Base-by-base conservation (phyloP, 805 yeast genomes). In the Kodamaea fukazawae region DNA sequence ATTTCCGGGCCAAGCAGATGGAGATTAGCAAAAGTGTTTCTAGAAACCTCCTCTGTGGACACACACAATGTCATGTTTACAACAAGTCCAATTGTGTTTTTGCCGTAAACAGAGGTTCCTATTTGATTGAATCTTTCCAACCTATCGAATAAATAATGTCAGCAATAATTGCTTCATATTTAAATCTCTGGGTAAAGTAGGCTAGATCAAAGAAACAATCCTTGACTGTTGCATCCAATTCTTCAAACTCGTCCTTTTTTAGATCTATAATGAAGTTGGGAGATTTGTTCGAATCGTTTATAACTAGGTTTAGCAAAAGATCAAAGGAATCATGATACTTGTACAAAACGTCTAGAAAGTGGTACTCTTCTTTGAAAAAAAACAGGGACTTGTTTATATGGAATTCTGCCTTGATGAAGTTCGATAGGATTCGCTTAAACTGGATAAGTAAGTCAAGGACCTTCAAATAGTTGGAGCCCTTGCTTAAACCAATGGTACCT, bases 131-230 rank as follows among this genome's bases (percentile, higher is more conserved):
- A 14, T 7, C 16, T 7, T 12, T 9, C 13, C 18, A 14, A 14
- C 23, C 23, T 20, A 20, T 20, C 5, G 23, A 20, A 20, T 20
- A 20, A 8, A 20, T 26, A 5, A 38, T 17, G 7, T 13, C 29
- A 18, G 34, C 43, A 16, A 40, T 31, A 7, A 34, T 16, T n/a
- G 23, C 32, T 33, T 44, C 48, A 22, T 41, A 39, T 20, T 23
- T 15, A 20, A 44, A 44, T 20, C 47, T 30, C 38, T 48, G 48
- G 7, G 32, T 28, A 31, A 46, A 46, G 32, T 42, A 41, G 13
- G 39, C 32, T 33, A 48, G 35, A 11, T 48, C 46, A 27, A 48
- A 46, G 29, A 46, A 48, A 13, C 36, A 29, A 23, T 46, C 48
- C 32, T 48, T 48, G 6, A 48, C 35, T 3, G 31, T 27, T 7